phyloP scores from a whole-genome alignment of 805 yeast species.

The Starmerella bombicola region DNA sequence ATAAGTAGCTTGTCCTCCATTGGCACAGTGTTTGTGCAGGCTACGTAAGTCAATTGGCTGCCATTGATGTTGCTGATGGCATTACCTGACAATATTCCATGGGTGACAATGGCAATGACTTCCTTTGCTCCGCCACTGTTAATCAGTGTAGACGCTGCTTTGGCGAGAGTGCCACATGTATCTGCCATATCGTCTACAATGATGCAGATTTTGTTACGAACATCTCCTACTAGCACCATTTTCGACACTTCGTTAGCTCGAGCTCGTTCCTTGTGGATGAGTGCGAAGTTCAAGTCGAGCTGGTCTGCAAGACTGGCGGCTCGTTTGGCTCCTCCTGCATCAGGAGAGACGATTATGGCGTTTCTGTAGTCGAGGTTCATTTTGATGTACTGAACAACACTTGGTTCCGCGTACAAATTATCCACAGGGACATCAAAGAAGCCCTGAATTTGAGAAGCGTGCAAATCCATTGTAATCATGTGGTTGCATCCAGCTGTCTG shows the following conservation, averaged over 20 bases:
- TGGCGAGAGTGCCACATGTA: conserved; percentile 93
- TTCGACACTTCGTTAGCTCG: conserved; percentile 93
- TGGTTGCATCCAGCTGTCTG: conserved; percentile 95
- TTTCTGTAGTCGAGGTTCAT: conserved; percentile 45
- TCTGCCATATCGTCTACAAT: conserved; percentile 98
- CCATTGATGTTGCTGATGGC: conserved; percentile 66
- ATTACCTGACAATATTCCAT: conserved; percentile 81
- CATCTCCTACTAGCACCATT: conserved; percentile 97
- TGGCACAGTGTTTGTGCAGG: conserved; percentile 92
- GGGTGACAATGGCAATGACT: conserved; percentile 92
- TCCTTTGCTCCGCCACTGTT: conserved; percentile 61
- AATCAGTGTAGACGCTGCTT: conserved; percentile 81
- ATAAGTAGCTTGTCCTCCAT: conserved; percentile 48
- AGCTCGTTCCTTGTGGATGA: conserved; percentile 94
- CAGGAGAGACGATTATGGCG: conserved; percentile 86
- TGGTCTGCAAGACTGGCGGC: conserved; percentile 95
- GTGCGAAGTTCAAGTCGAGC: conserved; percentile 83
- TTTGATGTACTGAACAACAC: conserved; percentile 70
- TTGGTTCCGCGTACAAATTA: conserved; percentile 91
- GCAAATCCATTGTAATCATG: conserved; percentile 93
- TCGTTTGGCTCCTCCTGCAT: conserved; percentile 98
- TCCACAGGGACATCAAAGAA: conserved; percentile 94
- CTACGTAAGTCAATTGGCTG: conserved; percentile 58
- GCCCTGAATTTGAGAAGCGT: conserved; percentile 97
- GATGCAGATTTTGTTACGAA: conserved; percentile 68